Conservation (phyloP, 768 basidiomycete genomes). For the Chiua virens region DNA sequence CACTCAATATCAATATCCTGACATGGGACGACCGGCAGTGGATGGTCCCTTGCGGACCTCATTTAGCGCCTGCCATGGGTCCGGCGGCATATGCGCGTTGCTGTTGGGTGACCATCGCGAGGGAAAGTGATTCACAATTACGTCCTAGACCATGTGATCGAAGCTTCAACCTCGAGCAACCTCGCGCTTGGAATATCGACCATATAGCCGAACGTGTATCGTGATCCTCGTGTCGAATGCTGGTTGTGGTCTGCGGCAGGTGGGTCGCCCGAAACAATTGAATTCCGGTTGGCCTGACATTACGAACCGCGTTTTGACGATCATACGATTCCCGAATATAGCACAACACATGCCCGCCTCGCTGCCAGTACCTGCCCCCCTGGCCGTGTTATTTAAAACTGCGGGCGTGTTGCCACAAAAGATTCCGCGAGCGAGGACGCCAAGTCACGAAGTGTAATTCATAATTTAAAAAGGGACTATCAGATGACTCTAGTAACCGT, state of each 20-base stretch:
- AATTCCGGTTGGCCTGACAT: slow-evolving; percentile 4
- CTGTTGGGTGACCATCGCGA: neutral
- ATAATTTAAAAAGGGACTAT: neutral
- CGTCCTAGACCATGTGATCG: slow-evolving; percentile 12
- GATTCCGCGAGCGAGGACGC: too few species aligned
- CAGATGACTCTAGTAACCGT: slow-evolving; percentile 1
- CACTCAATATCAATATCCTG: slow-evolving; percentile 1
- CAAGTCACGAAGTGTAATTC: neutral
- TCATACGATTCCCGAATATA: slow-evolving; percentile 6
- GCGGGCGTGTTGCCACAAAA: too few species aligned
- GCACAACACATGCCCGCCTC: neutral
- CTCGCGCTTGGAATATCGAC: neutral
- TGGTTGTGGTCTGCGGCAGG: slow-evolving; percentile 7
- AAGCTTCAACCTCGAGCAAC: neutral
- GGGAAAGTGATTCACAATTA: slow-evolving; percentile 5
- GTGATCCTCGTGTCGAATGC: slow-evolving; percentile 8
- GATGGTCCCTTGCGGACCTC: slow-evolving; percentile 6
- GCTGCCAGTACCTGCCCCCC: neutral
- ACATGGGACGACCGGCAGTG: slow-evolving; percentile 14
- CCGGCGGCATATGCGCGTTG: slow-evolving; percentile 5
- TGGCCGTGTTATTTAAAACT: too few species aligned
- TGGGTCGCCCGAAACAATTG: neutral
- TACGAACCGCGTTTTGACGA: slow-evolving; percentile 18
- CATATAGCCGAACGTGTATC: slow-evolving; percentile 7
- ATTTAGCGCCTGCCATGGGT: neutral